A percentile compares a stretch with the other conserved stretches of the same genome.
These are phyloP conservation scores for Fistulina hepatica DNA, from an alignment of 1,284 basidiomycete species.

Conservation along the genomic window DNA sequence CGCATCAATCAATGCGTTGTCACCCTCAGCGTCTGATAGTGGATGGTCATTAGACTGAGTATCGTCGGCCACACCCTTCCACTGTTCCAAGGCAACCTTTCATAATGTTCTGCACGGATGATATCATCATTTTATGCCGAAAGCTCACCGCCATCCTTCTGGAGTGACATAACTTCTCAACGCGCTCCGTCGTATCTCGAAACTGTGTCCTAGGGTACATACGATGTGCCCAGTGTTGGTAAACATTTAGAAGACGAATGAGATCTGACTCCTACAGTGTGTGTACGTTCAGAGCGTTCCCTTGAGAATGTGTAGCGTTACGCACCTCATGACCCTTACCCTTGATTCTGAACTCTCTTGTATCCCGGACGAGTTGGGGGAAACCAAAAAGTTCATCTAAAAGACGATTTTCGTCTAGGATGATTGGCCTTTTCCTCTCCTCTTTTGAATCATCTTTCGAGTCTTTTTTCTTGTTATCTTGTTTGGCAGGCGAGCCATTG, in stretches of 20 bases:
- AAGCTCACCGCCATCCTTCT: no score
- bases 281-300: neutral
- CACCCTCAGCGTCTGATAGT: no score
- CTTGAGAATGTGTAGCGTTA: constrained; percentile 9
- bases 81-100: no score
- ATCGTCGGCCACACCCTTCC: no score
- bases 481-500: constrained; percentile 12
- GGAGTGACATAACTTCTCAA: constrained; percentile 81
- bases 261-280: constrained; percentile 61
- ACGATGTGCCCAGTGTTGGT: constrained; percentile 87
- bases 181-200: constrained; percentile 65
- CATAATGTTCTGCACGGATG: no score
- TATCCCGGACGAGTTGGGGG: constrained; percentile 60
- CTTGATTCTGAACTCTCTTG: constrained; percentile 64
- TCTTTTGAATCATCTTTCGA: constrained; percentile 25
- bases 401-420: constrained; percentile 64
- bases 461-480: constrained; percentile 24
- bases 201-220: constrained; percentile 85
- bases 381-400: constrained; percentile 60
- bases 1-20: no score
- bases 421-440: constrained; percentile 42
- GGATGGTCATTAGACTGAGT: no score
- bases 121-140: no score
- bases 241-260: constrained; percentile 64
- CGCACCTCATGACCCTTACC: constrained; percentile 86